Evolutionary conservation across 2,329 filamentous ascomycete genomes (phyloP).

Genomic region (Beauveria brongniartii): DNA sequence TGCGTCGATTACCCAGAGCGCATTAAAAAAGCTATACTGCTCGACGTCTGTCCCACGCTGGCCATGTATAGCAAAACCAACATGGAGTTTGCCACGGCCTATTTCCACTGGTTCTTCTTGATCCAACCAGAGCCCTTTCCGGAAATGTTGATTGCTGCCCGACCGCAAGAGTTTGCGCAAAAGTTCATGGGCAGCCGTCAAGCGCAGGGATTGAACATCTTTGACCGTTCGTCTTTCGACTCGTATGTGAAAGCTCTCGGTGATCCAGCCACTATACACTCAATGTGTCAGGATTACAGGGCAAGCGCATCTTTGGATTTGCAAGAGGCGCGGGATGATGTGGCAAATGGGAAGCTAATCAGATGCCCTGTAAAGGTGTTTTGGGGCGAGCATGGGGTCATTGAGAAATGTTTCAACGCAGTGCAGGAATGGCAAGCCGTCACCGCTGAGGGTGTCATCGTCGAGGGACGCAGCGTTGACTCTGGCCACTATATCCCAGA

Average conservation of each 20-base stretch:
- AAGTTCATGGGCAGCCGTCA: constrained; percentile 28
- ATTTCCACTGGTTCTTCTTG: constrained; percentile 54
- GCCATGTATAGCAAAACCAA: constrained; percentile 41
- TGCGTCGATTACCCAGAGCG: constrained; percentile 36
- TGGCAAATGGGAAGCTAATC: constrained; percentile 34
- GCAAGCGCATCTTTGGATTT: constrained; percentile 45
- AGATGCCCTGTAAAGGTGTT: constrained; percentile 38
- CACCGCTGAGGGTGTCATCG: constrained; percentile 23
- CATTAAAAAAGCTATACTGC: constrained; percentile 34
- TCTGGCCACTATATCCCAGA: constrained; percentile 45
- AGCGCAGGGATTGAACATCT: constrained; percentile 27
- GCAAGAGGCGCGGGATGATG: constrained; percentile 39
- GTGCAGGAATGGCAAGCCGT: constrained; percentile 44
- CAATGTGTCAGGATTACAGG: constrained; percentile 49
- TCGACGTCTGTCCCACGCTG: constrained; percentile 48
- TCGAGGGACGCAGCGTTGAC: constrained; percentile 34
- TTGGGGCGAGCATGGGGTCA: constrained; percentile 40
- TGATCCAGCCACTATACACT: constrained; percentile 34
- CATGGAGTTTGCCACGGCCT: constrained; percentile 36
- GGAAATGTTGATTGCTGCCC: constrained; percentile 35
- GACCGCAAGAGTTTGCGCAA: constrained; percentile 32
- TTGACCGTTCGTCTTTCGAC: constrained; percentile 26
- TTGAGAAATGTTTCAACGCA: constrained; percentile 42
- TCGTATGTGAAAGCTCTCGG: constrained; percentile 34
- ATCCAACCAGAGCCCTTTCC: constrained; percentile 44